Evolutionary conservation across 257 asterid species (phyloP), one percentile per base, ranked within the genome.

Genomic region (Nicotiana otophora): DNA sequence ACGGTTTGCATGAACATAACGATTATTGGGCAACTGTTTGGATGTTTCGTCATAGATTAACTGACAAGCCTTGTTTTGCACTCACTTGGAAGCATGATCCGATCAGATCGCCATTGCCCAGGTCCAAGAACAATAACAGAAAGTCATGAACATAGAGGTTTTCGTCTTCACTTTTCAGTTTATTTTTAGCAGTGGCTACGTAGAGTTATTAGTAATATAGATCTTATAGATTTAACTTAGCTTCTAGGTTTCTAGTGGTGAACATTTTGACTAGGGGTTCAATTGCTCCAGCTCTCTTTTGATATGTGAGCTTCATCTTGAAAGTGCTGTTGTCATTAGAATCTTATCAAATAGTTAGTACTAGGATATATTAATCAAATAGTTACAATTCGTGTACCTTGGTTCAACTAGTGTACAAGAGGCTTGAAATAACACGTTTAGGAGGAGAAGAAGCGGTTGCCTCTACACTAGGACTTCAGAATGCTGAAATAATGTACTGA

Each of bases 241-340:
- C 92, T 88, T 94, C 98, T 7, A 94, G 93, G 58, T 92, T 96
- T 65, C 99, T 96, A 5, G 75, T 83, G 79, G 57, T 88, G 93
- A 94, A 94, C 98, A 96, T 92, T 80, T 87, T 84, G 10, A 23
- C 26, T 20, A 95, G 92, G 1, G 94, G 90, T 64, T 92, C 92
- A 5, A 92, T 88, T 9, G 90, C 97, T 23, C 97, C 98, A 4
- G 89, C 90, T 81, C 90, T 90, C 82, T 87, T 83, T 86, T 89
- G 95, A 84, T 94, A 97, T 1, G 96, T 92, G 60, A 94, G 94
- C 72, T 88, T 91, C 87, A 92, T 83, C 95, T 94, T 61, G 96
- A 92, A 11, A 94, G 20, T 3, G 99, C 94, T 28, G 97, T 90
- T 81, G 99, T 97, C 97, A 95, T 91, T 70, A 94, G 87, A 65